Base-by-base conservation (phyloP, 2,329 filamentous ascomycete species). In the Apiospora arundinis region DNA sequence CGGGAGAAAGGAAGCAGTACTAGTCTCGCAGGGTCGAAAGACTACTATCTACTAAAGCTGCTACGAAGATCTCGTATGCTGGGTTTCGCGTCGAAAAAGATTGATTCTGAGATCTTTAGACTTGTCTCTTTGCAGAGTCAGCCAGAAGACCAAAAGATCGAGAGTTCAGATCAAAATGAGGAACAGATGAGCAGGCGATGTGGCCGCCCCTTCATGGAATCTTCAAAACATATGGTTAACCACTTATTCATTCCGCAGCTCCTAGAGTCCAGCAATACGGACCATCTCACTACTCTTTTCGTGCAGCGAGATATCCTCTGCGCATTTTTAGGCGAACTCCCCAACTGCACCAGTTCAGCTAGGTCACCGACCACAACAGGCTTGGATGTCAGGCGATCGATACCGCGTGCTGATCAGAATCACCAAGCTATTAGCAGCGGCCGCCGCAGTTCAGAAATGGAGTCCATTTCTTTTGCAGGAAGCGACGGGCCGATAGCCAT, bases 31-130 rank as follows among this genome's bases (percentile, higher is more conserved):
- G 28, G 28, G 28, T 60, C 28, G 52, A 60, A 60, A 40, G 28
- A 60, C 8, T 40, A 40, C 7, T 60, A 60, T 60, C 28, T 60
- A n/a, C 2, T 60, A 12, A 60, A 60, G 28, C 28, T 60, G 16
- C 52, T 60, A 40, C 52, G 18, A 40, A 60, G 52, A 60, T 21
- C 52, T 60, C 52, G 52, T 40, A 60, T 60, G 18, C 28, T n/a
- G 8, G 52, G 28, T 1, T 60, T 60, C 7, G 8, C 28, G 16
- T 60, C 28, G 28, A n/a, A 60, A 60, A 60, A n/a, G 52, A 60
- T 60, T 37, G 18, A 60, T 60, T 60, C 28, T 60, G 18, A 60
- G 18, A 60, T 60, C 18, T 40, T 21, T 40, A 60, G 28, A 37
- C 52, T 60, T 37, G 1, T n/a, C 16, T 60, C 28, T 28, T n/a